A percentile compares a stretch with the other conserved stretches of the same genome.
These are phyloP conservation scores for Exsudoporus floridanus DNA, from an alignment of 1,284 basidiomycete genomes.

Conservation along the genomic window DNA sequence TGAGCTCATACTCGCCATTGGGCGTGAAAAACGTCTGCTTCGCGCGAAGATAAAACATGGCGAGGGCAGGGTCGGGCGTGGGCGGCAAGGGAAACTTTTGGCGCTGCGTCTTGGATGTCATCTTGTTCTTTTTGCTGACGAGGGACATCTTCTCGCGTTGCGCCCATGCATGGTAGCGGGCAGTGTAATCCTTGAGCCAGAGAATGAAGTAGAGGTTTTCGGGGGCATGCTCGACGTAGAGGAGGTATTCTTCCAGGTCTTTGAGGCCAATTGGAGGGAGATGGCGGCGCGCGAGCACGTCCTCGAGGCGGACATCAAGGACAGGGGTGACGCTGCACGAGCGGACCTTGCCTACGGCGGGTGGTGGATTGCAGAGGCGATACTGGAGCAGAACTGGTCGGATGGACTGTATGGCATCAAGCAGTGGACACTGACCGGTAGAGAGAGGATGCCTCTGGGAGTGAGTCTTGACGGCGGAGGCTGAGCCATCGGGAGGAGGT, in stretches of 20 bases:
- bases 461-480: slow-evolving; percentile 50
- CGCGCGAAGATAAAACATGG: slow-evolving; percentile 71
- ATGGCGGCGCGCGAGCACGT: slow-evolving; percentile 68
- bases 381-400: slow-evolving; percentile 35
- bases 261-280: slow-evolving; percentile 74
- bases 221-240: slow-evolving; percentile 67
- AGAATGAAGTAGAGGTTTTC: slow-evolving; percentile 77
- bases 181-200: slow-evolving; percentile 68
- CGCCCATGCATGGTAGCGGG: slow-evolving; percentile 60
- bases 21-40: slow-evolving; percentile 76
- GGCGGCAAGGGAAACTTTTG: slow-evolving; percentile 35
- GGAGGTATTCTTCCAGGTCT: slow-evolving; percentile 78
- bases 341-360: slow-evolving; percentile 61
- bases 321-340: slow-evolving; percentile 61
- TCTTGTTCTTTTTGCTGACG: slow-evolving; percentile 26
- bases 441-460: slow-evolving; percentile 45
- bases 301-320: slow-evolving; percentile 61
- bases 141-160: slow-evolving; percentile 42
- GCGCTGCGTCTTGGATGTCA: slow-evolving; percentile 26
- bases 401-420: not conserved
- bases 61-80: slow-evolving; percentile 53
- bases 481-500: slow-evolving; percentile 23
- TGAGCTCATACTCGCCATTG: slow-evolving; percentile 65
- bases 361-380: slow-evolving; percentile 67
- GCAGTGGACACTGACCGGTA: slow-evolving; percentile 39